Base-by-base conservation (phyloP, 2,329 filamentous ascomycete genomes). In the Hymenoscyphus albidus region DNA sequence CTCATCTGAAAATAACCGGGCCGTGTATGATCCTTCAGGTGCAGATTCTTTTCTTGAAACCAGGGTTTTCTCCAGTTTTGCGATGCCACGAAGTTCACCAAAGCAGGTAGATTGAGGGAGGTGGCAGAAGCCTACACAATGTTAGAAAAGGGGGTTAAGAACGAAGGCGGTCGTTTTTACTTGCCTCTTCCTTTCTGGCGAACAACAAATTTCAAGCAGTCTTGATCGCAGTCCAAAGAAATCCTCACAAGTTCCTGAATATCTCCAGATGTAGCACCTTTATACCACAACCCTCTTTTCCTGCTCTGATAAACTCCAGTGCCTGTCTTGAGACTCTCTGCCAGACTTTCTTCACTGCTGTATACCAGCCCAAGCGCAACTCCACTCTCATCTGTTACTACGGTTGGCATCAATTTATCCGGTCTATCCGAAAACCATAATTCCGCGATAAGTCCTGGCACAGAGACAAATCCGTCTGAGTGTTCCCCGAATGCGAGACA, bases 271-370 rank as follows among this genome's bases (percentile, higher is more conserved):
- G 90, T 95, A 61, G 93, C 91, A 5, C 95, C 95, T 80, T 99
- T 99, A 78, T 96, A 90, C 95, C 95, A 99, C 35, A 99, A 79
- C 0, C 95, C 95, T 56, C 95, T 86, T 81, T 97, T 98, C 61
- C 95, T 85, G 80, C 94, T 98, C 78, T 97, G 93, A 77, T 99
- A 99, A 44, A 98, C 94, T 39, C 95, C 74, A 13, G 84, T 83
- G 22, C 88, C 88, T 7, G 92, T 96, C 73, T 86, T 86, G 66
- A 99, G 76, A 44, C 94, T 94, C 79, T 96, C 94, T 9, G 87
- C 82, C 40, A 99, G 87, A 75, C 94, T 98, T 77, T 96, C 91
- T 68, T 90, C 87, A 74, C 91, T 97, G 78, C 93, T 97, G 82
- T 97, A 99, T 18, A 97, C 95, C 69, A 99, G 80, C 0, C 95